Evolutionary conservation across 2,329 filamentous ascomycete species (phyloP).

Genomic region (Emergomyces pasteurianus): DNA sequence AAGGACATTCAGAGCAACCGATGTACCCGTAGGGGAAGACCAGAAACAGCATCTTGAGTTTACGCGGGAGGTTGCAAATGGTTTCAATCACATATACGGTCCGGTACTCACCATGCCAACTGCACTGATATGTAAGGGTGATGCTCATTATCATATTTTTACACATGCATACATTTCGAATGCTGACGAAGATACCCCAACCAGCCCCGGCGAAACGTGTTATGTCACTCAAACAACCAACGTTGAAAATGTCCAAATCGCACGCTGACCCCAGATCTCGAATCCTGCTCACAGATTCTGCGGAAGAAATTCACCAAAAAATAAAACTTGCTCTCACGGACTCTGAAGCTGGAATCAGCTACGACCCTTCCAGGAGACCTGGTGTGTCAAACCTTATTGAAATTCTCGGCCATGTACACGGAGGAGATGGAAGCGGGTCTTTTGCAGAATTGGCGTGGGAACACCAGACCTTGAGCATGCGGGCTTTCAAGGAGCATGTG

Average conservation of each 20-base stretch:
- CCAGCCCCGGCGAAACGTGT: constrained; percentile 67
- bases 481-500: constrained; percentile 52
- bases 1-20: constrained; percentile 52
- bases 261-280: constrained; percentile 57
- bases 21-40: constrained; percentile 95
- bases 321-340: constrained; percentile 69
- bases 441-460: constrained; percentile 38
- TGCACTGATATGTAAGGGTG: constrained; percentile 54
- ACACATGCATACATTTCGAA: neutral
- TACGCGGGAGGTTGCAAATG: constrained; percentile 68
- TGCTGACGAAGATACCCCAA: neutral
- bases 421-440: constrained; percentile 21
- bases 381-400: constrained; percentile 82
- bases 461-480: constrained; percentile 37
- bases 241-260: constrained; percentile 91
- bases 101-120: constrained; percentile 53
- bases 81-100: constrained; percentile 70
- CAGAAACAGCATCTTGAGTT: constrained; percentile 93
- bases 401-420: constrained; percentile 60
- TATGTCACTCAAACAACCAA: constrained; percentile 75
- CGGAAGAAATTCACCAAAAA: constrained; percentile 54
- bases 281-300: constrained; percentile 67
- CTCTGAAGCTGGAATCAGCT: constrained; percentile 53
- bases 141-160: neutral
- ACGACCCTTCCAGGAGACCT: constrained; percentile 57